Conservation (phyloP, 2,329 filamentous ascomycete genomes). For the Botryotinia convoluta region DNA sequence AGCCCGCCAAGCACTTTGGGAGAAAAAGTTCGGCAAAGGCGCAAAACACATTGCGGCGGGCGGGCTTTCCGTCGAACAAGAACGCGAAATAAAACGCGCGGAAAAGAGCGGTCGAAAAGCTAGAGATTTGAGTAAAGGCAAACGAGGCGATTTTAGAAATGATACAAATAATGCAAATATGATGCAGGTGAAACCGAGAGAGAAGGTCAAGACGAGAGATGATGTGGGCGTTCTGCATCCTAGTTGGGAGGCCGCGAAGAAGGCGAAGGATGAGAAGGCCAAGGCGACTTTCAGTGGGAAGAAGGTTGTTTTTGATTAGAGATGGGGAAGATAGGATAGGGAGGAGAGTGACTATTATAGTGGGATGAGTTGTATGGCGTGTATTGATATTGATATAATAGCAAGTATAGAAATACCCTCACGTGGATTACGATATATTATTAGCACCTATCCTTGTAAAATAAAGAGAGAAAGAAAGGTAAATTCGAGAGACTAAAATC, state of each 20-base stretch:
- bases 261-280: constrained; percentile 55
- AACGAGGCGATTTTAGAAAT: constrained; percentile 20
- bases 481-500: background rate
- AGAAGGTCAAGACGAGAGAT: constrained; percentile 43
- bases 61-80: constrained; percentile 10
- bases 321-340: background rate
- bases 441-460: background rate
- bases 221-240: constrained; percentile 57
- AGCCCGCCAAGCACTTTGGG: constrained; percentile 74
- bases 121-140: constrained; percentile 11
- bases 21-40: constrained; percentile 72
- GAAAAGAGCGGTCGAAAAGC: constrained; percentile 41
- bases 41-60: constrained; percentile 46
- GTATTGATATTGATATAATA: background rate
- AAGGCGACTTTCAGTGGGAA: constrained; percentile 53
- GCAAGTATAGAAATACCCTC: background rate
- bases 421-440: background rate
- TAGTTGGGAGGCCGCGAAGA: constrained; percentile 58
- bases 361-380: background rate
- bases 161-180: constrained; percentile 20
- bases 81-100: constrained; percentile 32
- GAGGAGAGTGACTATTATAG: too few relatives aligned
- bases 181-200: constrained; percentile 35
- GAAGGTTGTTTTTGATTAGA: constrained; percentile 58
- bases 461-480: too few relatives aligned